A percentile compares a stretch with the other conserved stretches of the same genome.
Conservation (phyloP, 202 grass and related monocot species). For the Brachypodium distachyon region DNA sequence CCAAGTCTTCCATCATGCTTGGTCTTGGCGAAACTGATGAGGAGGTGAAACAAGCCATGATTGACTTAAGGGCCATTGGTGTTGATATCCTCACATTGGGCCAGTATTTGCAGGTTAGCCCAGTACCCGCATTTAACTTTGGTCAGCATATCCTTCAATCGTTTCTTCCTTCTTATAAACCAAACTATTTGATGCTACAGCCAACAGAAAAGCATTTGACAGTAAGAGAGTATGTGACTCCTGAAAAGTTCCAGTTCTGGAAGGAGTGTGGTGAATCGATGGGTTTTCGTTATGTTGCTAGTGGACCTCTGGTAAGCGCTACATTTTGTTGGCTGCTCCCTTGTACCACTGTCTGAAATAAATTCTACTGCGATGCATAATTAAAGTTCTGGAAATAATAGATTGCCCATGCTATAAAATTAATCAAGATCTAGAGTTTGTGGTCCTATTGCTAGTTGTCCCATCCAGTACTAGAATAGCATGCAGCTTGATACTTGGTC, state of each 20-base stretch:
- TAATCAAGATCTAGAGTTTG: background rate
- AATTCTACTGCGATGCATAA: background rate
- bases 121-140: background rate
- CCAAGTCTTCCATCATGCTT: conserved; percentile 92
- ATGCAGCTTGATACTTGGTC: background rate
- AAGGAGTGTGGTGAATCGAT: conserved; percentile 81
- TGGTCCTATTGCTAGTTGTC: background rate
- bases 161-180: background rate
- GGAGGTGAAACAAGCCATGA: conserved; percentile 75
- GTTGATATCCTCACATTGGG: conserved; percentile 91
- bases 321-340: background rate
- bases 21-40: conserved; percentile 87
- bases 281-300: conserved; percentile 84
- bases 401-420: background rate
- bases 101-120: conserved; percentile 83
- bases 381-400: background rate
- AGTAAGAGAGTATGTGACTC: conserved; percentile 84
- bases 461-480: background rate
- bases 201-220: conserved; percentile 79
- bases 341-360: background rate
- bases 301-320: conserved; percentile 74
- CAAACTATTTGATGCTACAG: conserved; percentile 33
- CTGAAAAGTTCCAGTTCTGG: conserved; percentile 87
- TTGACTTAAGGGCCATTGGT: conserved; percentile 66
- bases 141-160: background rate